These are phyloP conservation scores for Prunus mume DNA, from an alignment of 306 rosid genomes.

Conservation along the genomic window DNA sequence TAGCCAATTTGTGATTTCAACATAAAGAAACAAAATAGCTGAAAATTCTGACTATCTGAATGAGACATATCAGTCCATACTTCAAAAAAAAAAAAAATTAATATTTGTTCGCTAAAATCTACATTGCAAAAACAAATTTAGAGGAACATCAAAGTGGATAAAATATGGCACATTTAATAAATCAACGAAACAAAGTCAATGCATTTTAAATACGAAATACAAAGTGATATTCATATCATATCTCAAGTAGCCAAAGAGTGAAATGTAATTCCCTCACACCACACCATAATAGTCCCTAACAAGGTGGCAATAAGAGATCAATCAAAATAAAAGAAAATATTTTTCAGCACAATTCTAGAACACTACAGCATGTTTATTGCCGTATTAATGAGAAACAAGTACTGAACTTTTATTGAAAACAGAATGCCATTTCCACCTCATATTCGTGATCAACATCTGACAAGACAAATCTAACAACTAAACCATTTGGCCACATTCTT, in stretches of 20 bases:
- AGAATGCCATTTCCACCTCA: background rate
- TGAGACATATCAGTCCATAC: background rate
- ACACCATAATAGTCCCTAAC: background rate
- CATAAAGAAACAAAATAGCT: background rate
- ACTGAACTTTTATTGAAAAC: background rate
- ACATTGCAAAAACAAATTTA: too few species aligned
- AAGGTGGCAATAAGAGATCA: background rate
- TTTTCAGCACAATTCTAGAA: background rate
- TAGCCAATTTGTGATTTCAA: background rate
- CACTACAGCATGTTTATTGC: background rate
- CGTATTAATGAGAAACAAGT: background rate
- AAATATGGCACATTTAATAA: too few species aligned
- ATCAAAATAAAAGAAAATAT: background rate
- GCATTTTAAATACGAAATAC: background rate
- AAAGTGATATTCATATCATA: background rate
- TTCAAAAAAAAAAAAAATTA: too few species aligned
- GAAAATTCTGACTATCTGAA: background rate
- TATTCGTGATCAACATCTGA: background rate
- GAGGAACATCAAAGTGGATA: too few species aligned
- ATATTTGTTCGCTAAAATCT: too few species aligned
- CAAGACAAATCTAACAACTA: background rate
- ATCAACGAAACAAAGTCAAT: too few species aligned
- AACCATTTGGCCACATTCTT: background rate
- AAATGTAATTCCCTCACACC: background rate
- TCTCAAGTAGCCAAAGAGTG: background rate